phyloP scores from a whole-genome alignment of 2,329 filamentous ascomycete genomes.

The Fusarium anguioides region DNA sequence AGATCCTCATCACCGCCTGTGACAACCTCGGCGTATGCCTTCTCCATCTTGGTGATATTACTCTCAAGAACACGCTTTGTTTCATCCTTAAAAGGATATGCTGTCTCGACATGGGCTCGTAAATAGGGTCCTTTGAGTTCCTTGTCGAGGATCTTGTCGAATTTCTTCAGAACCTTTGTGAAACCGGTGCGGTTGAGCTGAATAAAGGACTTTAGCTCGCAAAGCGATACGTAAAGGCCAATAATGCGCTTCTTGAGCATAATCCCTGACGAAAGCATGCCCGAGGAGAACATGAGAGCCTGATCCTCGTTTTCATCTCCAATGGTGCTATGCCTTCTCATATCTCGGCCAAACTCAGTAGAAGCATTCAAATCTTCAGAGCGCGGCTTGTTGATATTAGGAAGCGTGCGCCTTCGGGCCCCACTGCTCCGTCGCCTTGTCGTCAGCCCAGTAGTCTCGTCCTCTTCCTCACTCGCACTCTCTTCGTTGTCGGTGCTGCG shows the following conservation, averaged over 20 bases:
- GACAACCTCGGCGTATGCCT: conserved; percentile 82
- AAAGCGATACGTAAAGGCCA: conserved; percentile 88
- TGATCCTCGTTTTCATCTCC: conserved; percentile 86
- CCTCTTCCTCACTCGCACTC: conserved; percentile 73
- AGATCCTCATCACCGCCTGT: conserved; percentile 81
- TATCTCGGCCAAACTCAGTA: conserved; percentile 63
- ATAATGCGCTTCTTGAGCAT: conserved; percentile 93
- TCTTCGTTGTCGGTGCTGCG: conserved; percentile 67
- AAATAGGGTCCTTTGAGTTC: conserved; percentile 83
- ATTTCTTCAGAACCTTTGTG: conserved; percentile 96
- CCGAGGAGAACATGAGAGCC: conserved; percentile 71
- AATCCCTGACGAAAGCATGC: conserved; percentile 74
- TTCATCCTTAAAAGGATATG: conserved; percentile 82
- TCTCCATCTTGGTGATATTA: conserved; percentile 79
- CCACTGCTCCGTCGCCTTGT: conserved; percentile 58
- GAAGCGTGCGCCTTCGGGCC: conserved; percentile 53
- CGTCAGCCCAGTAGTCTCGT: conserved; percentile 67
- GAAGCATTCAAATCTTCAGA: conserved; percentile 70
- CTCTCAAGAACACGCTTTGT: conserved; percentile 78
- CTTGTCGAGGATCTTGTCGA: conserved; percentile 93
- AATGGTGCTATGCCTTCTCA: conserved; percentile 71
- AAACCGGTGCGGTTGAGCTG: conserved; percentile 98
- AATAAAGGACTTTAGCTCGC: conserved; percentile 94
- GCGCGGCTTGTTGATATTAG: conserved; percentile 51
- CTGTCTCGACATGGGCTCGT: conserved; percentile 75